Evolutionary conservation across 129 eudicot genomes (phyloP).

Genomic region (Helianthus annuus): DNA sequence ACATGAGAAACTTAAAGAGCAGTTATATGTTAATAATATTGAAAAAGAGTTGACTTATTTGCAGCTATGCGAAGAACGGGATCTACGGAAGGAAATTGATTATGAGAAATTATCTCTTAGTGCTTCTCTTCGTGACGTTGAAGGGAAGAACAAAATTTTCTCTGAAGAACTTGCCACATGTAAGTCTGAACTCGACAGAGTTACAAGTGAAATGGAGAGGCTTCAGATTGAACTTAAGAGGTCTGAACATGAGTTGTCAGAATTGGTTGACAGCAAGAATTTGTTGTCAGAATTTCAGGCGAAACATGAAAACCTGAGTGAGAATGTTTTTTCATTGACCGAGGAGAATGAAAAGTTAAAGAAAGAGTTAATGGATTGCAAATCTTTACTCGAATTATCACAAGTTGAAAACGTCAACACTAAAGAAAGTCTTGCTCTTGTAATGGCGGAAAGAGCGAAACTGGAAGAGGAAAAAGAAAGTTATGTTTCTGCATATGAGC

Average conservation of each 20-base stretch:
- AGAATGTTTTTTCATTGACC: constrained; percentile 34
- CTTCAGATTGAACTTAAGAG: constrained; percentile 50
- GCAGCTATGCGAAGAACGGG: constrained; percentile 54
- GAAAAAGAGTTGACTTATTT: constrained; percentile 57
- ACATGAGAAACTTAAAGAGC: constrained; percentile 57
- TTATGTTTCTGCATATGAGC: constrained; percentile 43
- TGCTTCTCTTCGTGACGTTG: constrained; percentile 46
- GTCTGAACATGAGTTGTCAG: constrained; percentile 53
- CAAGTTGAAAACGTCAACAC: constrained; percentile 43
- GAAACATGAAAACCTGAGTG: constrained; percentile 54
- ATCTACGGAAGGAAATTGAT: constrained; percentile 35
- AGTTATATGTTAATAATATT: constrained; percentile 51
- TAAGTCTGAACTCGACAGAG: constrained; percentile 52
- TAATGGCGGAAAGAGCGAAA: constrained; percentile 43
- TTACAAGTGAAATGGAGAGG: constrained; percentile 47
- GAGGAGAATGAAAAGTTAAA: constrained; percentile 58
- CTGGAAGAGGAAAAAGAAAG: constrained; percentile 50
- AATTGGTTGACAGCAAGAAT: constrained; percentile 57
- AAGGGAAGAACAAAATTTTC: constrained; percentile 50
- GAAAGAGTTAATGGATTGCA: constrained; percentile 47
- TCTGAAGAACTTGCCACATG: constrained; percentile 56
- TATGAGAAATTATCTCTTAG: constrained; percentile 43
- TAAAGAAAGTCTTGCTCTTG: constrained; percentile 39
- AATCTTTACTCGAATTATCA: constrained; percentile 12
- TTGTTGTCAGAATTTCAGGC: constrained; percentile 54